Base-by-base conservation (phyloP, 768 basidiomycete species). In the Nevesoporus exiguus region DNA sequence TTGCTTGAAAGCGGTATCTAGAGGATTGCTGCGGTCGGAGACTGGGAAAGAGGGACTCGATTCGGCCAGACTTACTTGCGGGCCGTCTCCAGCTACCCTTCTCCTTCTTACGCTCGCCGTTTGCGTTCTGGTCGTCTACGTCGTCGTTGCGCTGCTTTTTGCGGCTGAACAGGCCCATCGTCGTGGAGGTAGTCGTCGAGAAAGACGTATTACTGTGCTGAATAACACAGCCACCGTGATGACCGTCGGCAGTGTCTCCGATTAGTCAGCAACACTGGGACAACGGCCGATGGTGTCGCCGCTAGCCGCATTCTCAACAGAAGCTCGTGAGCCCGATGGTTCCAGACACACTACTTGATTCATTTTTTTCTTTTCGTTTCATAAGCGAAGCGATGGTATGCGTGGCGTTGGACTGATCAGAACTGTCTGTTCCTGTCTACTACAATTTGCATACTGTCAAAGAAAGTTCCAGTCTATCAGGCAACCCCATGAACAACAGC, bases 1-100 rank as follows among this genome's bases (percentile, higher is more conserved):
- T 72, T 99, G 97, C 76, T 97, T 98, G 82, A 97, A 98, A 37
- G 95, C 96, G 55, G 95, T 98, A 74, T 98, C 93, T 97, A 14
- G 52, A 15, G 45, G 13, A 41, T 42, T 42, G 50, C 58, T 58
- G 61, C 56, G 64, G 59, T 58, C 47, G 55, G 42, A 21, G 47
- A 24, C 47, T 19, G 19, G 47, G 50, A 51, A 49, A 45, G 56
- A 43, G 56, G 51, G 47, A 41, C 22, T 19, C n/a, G 25, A 39
- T 33, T 22, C 27, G 25, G 42, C 21, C 39, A 59, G 36, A 77
- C 88, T 61, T 63, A 90, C 91, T 93, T 45, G 92, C 92, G 56
- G 92, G 92, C 60, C 66, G 66, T 57, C 82, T 79, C 92, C 90
- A 93, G 64, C 80, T 85, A 49, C 86, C 86, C 77, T 93, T 94